Conservation (phyloP, 495 filamentous ascomycete species). For the Penicillium atrosanguineum region DNA sequence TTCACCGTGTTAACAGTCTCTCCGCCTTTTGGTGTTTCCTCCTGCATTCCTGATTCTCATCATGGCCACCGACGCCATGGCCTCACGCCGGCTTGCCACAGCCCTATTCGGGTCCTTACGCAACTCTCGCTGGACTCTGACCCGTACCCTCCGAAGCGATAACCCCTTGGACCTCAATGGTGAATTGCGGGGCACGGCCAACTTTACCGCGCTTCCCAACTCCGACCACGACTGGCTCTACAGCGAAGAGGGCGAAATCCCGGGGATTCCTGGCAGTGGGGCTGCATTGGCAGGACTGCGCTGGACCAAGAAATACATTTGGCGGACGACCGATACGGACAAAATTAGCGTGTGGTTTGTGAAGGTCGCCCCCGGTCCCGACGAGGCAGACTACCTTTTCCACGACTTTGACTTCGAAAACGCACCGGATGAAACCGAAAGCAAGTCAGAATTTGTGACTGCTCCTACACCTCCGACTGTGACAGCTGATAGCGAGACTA, state of each 20-base stretch:
- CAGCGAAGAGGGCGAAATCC: slow-evolving; percentile 45
- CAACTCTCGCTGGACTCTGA: slow-evolving; percentile 35
- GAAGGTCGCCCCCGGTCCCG: slow-evolving; percentile 33
- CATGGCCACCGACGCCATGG: slow-evolving; percentile 8
- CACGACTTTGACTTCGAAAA: slow-evolving; percentile 40
- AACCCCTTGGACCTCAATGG: slow-evolving; percentile 44
- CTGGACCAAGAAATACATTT: slow-evolving; percentile 50
- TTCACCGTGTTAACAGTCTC: background rate
- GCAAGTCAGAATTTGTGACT: slow-evolving; percentile 20
- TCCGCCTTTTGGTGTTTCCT: background rate
- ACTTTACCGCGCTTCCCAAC: slow-evolving; percentile 27
- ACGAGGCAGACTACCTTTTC: slow-evolving; percentile 46
- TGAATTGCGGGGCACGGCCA: slow-evolving; percentile 39
- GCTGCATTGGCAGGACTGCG: slow-evolving; percentile 26
- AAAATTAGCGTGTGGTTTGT: slow-evolving; percentile 48
- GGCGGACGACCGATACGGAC: slow-evolving; percentile 30
- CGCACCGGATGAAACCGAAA: background rate
- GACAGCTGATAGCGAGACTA: slow-evolving; percentile 13
- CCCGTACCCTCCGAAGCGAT: slow-evolving; percentile 41
- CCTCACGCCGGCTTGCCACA: slow-evolving; percentile 21
- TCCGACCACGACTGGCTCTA: slow-evolving; percentile 39
- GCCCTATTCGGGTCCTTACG: slow-evolving; percentile 34
- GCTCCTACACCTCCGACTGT: slow-evolving; percentile 24
- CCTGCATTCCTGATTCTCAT: background rate
- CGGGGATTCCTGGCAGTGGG: slow-evolving; percentile 13